Evolutionary conservation across 768 basidiomycete species (phyloP).

Genomic region (Mycena rebaudengoi): DNA sequence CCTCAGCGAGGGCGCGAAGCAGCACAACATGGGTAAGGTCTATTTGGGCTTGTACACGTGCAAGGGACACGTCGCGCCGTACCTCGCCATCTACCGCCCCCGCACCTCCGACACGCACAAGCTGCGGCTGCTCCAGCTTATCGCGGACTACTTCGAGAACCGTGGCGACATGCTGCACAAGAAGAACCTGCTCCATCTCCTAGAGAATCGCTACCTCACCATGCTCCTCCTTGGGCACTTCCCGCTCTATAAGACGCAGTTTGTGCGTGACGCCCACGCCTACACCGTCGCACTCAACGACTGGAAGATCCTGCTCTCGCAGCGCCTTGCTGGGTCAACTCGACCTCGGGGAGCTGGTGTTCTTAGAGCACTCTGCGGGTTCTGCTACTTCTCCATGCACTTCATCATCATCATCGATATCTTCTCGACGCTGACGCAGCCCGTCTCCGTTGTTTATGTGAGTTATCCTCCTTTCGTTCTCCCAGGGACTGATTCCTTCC

Average conservation of each 20-base stretch:
- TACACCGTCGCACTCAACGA: slow-evolving; percentile 96
- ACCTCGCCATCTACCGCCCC: slow-evolving; percentile 91
- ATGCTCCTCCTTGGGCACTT: slow-evolving; percentile 97
- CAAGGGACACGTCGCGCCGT: slow-evolving; percentile 95
- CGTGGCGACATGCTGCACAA: slow-evolving; percentile 97
- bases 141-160: slow-evolving; percentile 94
- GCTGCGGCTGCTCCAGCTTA: slow-evolving; percentile 89
- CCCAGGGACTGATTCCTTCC: slow-evolving; percentile 21
- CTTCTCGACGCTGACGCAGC: slow-evolving; percentile 84
- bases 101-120: slow-evolving; percentile 96
- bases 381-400: slow-evolving; percentile 99
- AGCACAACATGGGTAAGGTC: slow-evolving; percentile 98
- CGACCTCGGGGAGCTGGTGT: slow-evolving; percentile 91
- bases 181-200: slow-evolving; percentile 97
- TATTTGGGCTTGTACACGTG: slow-evolving; percentile 96
- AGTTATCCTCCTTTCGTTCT: slow-evolving; percentile 43
- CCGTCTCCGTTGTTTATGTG: slow-evolving; percentile 90
- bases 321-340: slow-evolving; percentile 99
- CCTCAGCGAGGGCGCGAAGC: slow-evolving; percentile 93
- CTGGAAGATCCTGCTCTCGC: slow-evolving; percentile 92
- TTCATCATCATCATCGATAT: slow-evolving; percentile 98
- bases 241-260: slow-evolving; percentile 93
- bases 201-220: slow-evolving; percentile 99
- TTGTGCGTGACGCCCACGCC: slow-evolving; percentile 93
- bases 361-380: slow-evolving; percentile 93